phyloP scores from a whole-genome alignment of 1,284 basidiomycete genomes.

The Pyrrhoderma lamaoense region DNA sequence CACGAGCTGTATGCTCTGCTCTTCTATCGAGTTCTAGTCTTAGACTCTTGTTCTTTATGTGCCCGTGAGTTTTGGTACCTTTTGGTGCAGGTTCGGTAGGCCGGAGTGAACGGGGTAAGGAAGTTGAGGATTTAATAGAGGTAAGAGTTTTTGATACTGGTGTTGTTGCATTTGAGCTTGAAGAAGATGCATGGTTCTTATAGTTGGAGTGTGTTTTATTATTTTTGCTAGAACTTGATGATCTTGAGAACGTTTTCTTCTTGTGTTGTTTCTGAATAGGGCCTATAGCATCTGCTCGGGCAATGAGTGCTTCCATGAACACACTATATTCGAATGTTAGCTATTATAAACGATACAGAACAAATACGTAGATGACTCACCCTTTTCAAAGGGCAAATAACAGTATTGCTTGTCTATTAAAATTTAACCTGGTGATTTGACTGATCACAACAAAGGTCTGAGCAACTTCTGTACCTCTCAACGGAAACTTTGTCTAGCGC shows the following conservation, averaged over 20 bases:
- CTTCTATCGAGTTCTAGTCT: conserved; percentile 59
- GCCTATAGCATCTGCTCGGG: conserved; percentile 56
- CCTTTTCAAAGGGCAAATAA: too few relatives aligned
- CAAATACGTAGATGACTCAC: too few relatives aligned
- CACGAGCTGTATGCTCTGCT: conserved; percentile 46
- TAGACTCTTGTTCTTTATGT: conserved; percentile 73
- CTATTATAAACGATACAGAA: too few relatives aligned
- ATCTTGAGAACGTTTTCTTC: conserved; percentile 22
- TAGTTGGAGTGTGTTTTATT: conserved; percentile 9
- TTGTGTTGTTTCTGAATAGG: conserved; percentile 34
- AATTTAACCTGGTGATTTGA: too few relatives aligned
- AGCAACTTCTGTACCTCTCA: too few relatives aligned
- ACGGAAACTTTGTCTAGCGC: too few relatives aligned
- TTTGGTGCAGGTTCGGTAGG: conserved; percentile 35
- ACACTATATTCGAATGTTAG: too few relatives aligned
- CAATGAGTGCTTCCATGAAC: conserved; percentile 63
- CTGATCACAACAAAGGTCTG: too few relatives aligned
- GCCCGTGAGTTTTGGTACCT: conserved; percentile 40
- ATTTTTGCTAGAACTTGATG: conserved; percentile 12
- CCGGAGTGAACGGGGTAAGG: conserved; percentile 56
- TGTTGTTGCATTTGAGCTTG: conserved; percentile 9
- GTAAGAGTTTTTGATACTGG: conserved; percentile 45
- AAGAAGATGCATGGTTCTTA: conserved; percentile 20
- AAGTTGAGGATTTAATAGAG: conserved; percentile 51
- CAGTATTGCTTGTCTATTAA: too few relatives aligned